A percentile compares a stretch with the other conserved stretches of the same genome.
Conservation (phyloP, 805 yeast species). For the Nakazawaea populi region DNA sequence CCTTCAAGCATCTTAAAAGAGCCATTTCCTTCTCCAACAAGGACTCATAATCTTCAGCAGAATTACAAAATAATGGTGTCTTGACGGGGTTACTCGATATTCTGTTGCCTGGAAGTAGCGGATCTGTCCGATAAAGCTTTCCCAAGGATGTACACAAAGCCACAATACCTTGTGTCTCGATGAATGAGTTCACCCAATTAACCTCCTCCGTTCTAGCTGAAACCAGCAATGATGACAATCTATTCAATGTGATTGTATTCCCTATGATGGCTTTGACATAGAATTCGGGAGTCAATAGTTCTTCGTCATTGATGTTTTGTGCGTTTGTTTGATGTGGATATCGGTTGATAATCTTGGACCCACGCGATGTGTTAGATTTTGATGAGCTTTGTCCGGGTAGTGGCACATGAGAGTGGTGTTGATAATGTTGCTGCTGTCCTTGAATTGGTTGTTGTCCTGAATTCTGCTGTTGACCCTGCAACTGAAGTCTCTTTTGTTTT, state of each 20-base stretch:
- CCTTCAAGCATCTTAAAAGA: slow-evolving; percentile 75
- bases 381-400: slow-evolving; percentile 11
- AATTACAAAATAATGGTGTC: slow-evolving; percentile 20
- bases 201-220: slow-evolving; percentile 76
- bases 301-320: slow-evolving; percentile 8
- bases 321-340: not conserved
- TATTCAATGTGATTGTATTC: slow-evolving; percentile 58
- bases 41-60: slow-evolving; percentile 24
- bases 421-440: slow-evolving; percentile 11
- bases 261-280: slow-evolving; percentile 73
- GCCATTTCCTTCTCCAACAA: slow-evolving; percentile 64
- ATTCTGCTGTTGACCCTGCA: slow-evolving; percentile 6
- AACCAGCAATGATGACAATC: slow-evolving; percentile 82
- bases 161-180: slow-evolving; percentile 83
- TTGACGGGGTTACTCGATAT: not conserved
- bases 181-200: slow-evolving; percentile 78
- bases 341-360: not conserved
- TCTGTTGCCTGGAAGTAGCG: slow-evolving; percentile 12
- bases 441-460: slow-evolving; percentile 16
- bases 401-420: slow-evolving; percentile 17
- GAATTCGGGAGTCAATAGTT: slow-evolving; percentile 52
- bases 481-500: slow-evolving; percentile 27
- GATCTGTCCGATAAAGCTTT: slow-evolving; percentile 27
- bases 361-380: not conserved
- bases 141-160: slow-evolving; percentile 71